Evolutionary conservation across 2,329 filamentous ascomycete genomes (phyloP).

Genomic region (Teratosphaeria gauchensis): DNA sequence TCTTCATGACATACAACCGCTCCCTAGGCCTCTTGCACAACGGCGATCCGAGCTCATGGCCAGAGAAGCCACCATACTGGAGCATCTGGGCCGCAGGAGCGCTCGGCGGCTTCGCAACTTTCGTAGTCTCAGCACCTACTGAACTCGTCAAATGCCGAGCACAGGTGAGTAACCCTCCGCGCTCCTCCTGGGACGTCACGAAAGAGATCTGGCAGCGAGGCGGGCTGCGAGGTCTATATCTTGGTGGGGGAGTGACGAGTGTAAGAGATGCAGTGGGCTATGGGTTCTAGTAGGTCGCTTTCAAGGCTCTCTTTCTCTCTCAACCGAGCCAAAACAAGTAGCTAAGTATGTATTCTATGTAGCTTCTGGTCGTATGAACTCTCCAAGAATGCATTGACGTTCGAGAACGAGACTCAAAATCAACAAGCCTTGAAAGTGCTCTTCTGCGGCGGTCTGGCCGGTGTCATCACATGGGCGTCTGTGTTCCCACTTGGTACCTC

Average conservation of each 20-base stretch:
- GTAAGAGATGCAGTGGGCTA: slow-evolving; percentile 84
- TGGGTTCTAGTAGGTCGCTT: slow-evolving; percentile 64
- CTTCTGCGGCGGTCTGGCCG: slow-evolving; percentile 77
- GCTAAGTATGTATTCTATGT: slow-evolving; percentile 2
- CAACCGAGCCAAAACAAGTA: not conserved
- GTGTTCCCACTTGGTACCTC: slow-evolving; percentile 62
- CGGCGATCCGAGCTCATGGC: slow-evolving; percentile 5
- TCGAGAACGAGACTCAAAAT: slow-evolving; percentile 42
- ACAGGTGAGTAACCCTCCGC: slow-evolving; percentile 48
- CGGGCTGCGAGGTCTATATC: slow-evolving; percentile 62
- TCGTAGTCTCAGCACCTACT: slow-evolving; percentile 76
- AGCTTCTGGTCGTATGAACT: slow-evolving; percentile 86
- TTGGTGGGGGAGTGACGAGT: slow-evolving; percentile 71
- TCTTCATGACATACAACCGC: slow-evolving; percentile 86
- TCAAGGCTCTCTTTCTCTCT: not conserved
- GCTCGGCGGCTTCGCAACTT: slow-evolving; percentile 72
- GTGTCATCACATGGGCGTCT: slow-evolving; percentile 78
- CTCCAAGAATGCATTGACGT: slow-evolving; percentile 42
- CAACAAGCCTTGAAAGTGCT: slow-evolving; percentile 35
- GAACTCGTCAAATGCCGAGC: slow-evolving; percentile 86
- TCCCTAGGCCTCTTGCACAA: slow-evolving; percentile 55
- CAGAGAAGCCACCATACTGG: slow-evolving; percentile 12
- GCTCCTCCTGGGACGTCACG: slow-evolving; percentile 20
- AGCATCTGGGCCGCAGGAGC: slow-evolving; percentile 64
- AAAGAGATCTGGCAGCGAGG: slow-evolving; percentile 25